phyloP scores from a whole-genome alignment of 129 eudicot genomes.

The Saussurea involucrata region DNA sequence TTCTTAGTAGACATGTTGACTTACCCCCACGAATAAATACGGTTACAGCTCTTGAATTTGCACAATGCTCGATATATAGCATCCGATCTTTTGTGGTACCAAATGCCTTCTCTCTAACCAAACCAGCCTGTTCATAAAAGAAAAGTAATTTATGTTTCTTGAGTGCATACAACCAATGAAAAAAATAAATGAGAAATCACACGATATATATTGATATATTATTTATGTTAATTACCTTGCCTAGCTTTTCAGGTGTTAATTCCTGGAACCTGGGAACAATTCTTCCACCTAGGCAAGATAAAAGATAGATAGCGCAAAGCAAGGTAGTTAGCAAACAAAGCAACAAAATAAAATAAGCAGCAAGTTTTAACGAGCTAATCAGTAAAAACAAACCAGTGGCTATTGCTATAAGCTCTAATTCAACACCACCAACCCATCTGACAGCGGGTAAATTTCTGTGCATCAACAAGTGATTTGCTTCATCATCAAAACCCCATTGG shows the following conservation, averaged over 20 bases:
- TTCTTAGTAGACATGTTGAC: slow-evolving; percentile 17
- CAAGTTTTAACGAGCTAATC: neutral
- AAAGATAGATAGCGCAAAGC: neutral
- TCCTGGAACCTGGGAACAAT: slow-evolving; percentile 91
- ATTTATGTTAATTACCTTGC: slow-evolving; percentile 39
- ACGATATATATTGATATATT: neutral
- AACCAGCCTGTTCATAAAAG: slow-evolving; percentile 55
- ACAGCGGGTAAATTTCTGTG: slow-evolving; percentile 93
- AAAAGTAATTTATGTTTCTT: neutral
- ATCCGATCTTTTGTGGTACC: slow-evolving; percentile 89
- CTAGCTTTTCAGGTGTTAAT: slow-evolving; percentile 76
- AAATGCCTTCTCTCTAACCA: slow-evolving; percentile 79
- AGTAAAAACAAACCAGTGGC: slow-evolving; percentile 50
- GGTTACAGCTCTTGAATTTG: slow-evolving; percentile 97
- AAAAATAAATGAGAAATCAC: neutral
- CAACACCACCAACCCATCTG: slow-evolving; percentile 95
- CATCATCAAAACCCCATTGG: slow-evolving; percentile 99
- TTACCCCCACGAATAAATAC: slow-evolving; percentile 94
- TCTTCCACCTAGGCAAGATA: slow-evolving; percentile 60
- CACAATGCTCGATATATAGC: slow-evolving; percentile 90
- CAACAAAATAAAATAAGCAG: neutral
- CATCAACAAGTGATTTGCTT: slow-evolving; percentile 96
- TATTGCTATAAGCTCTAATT: slow-evolving; percentile 80
- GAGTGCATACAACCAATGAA: neutral
- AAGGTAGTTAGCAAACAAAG: neutral